Evolutionary conservation across 176 grass and related monocot species (phyloP), one percentile per base, ranked within the genome.

Genomic region (Sorghum bicolor): DNA sequence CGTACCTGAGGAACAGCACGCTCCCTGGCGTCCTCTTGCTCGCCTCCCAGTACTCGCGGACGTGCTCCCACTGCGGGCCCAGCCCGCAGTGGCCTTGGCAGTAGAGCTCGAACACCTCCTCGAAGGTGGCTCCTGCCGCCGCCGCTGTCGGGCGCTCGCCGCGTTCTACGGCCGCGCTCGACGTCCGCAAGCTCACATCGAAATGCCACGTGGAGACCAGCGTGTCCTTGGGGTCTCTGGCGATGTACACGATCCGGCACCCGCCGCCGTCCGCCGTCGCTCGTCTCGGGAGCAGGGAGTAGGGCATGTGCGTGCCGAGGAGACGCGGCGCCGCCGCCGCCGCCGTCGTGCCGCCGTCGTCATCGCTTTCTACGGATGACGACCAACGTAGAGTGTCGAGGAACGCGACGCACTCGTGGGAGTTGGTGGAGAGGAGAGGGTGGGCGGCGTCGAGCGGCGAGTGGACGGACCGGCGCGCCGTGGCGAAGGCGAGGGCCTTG

Each of bases 61-160:
- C 74, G 62, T 89, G 87, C 15, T 89, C 58, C 87, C 87, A 89
- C 76, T 67, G 44, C 43, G 87, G 75, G 0, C 81, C 81, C 1
- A 20, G 0, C 1, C 0, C 6, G 37, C 17, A 29, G 2, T 1
- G 12, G 44, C 34, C 63, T 33, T 32, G 53, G 20, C 13, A 31
- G 14, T 0, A 15, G 4, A 13, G 33, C 9, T 50, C 47, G 47
- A 50, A 50, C 8, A 8, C 19, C 29, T 31, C 8, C 6, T 52
- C 29, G 8, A 48, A 14, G 43, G 12, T 3, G 2, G 13, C 43
- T 14, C 11, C 0, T 45, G 8, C 43, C 15, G 3, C 43, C 4
- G 3, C 43, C 4, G 11, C 13, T 15, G 10, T 38, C 32, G 32
- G 32, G 32, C 32, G 3, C 32, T 33, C 32, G 32, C 32, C 32